A percentile compares a stretch with the other conserved stretches of the same genome.
Conservation (phyloP, 164 flowering plant genomes). For the Euptelea pleiosperma region DNA sequence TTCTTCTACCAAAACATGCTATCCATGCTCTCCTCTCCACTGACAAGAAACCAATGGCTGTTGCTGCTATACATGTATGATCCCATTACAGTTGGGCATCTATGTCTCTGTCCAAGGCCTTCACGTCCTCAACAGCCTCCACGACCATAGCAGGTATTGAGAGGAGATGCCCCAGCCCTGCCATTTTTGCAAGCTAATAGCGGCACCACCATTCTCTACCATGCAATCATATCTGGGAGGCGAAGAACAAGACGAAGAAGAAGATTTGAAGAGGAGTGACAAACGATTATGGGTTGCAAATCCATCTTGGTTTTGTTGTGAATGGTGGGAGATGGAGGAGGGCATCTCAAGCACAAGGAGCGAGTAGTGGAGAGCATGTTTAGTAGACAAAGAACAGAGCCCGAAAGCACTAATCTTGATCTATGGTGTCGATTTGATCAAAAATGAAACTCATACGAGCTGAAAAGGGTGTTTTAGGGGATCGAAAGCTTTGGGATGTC, state of each 20-base stretch:
- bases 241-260: slow-evolving; percentile 13
- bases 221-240: slow-evolving; percentile 4
- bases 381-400: too few species aligned
- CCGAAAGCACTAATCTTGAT: too few species aligned
- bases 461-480: too few species aligned
- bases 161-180: slow-evolving; percentile 79
- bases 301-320: slow-evolving; percentile 7
- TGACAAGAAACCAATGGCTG: too few species aligned
- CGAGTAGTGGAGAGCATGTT: slow-evolving; percentile 25
- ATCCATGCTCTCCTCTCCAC: too few species aligned
- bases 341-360: slow-evolving; percentile 20
- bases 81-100: too few species aligned
- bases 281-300: background rate
- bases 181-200: slow-evolving; percentile 57
- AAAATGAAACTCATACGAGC: too few species aligned
- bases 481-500: too few species aligned
- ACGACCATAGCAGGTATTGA: slow-evolving; percentile 62
- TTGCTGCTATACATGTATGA: too few species aligned
- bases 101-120: slow-evolving; percentile 48
- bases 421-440: too few species aligned
- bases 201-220: slow-evolving; percentile 1
- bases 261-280: background rate
- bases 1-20: too few species aligned
- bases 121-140: slow-evolving; percentile 58
- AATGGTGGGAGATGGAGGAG: slow-evolving; percentile 9